Evolutionary conservation across 2,329 filamentous ascomycete species (phyloP).

Genomic region (Raffaelea albimanens): DNA sequence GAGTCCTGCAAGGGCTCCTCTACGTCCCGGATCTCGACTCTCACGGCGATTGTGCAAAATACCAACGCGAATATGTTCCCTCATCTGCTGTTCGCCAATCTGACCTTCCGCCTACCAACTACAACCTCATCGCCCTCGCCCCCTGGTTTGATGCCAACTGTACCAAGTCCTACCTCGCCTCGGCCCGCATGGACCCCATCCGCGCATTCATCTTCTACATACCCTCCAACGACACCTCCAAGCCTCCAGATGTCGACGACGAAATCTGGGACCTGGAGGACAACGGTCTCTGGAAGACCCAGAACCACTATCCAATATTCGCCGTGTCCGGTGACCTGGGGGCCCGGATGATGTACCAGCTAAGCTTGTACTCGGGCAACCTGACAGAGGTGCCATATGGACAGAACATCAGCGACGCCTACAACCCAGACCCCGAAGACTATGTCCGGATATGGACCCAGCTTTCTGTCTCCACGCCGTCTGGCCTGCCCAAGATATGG

Average conservation of each 20-base stretch:
- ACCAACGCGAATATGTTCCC: slow-evolving; percentile 59
- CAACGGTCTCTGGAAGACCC: slow-evolving; percentile 58
- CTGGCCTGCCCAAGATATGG: slow-evolving; percentile 66
- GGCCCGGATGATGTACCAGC: slow-evolving; percentile 56
- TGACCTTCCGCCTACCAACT: slow-evolving; percentile 61
- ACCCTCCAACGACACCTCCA: slow-evolving; percentile 42
- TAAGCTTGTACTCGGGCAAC: slow-evolving; percentile 70
- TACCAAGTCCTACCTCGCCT: slow-evolving; percentile 60
- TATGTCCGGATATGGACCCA: slow-evolving; percentile 53
- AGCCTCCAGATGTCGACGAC: slow-evolving; percentile 58
- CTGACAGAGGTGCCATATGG: slow-evolving; percentile 52
- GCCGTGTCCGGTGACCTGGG: slow-evolving; percentile 65
- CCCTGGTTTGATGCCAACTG: slow-evolving; percentile 76
- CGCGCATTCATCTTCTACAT: slow-evolving; percentile 56
- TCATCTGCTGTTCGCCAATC: slow-evolving; percentile 61
- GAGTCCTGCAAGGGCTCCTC: slow-evolving; percentile 65
- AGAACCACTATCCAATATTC: slow-evolving; percentile 73
- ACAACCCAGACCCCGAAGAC: slow-evolving; percentile 45
- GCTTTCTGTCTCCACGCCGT: slow-evolving; percentile 35
- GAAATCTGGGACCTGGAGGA: slow-evolving; percentile 63
- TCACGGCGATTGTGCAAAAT: slow-evolving; percentile 51
- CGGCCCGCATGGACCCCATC: slow-evolving; percentile 47
- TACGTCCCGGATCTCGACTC: slow-evolving; percentile 66
- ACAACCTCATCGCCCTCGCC: slow-evolving; percentile 70
- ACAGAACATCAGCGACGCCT: slow-evolving; percentile 42